Evolutionary conservation across 176 grass and related monocot species (phyloP).

Genomic region (Echinochloa phyllopogon): DNA sequence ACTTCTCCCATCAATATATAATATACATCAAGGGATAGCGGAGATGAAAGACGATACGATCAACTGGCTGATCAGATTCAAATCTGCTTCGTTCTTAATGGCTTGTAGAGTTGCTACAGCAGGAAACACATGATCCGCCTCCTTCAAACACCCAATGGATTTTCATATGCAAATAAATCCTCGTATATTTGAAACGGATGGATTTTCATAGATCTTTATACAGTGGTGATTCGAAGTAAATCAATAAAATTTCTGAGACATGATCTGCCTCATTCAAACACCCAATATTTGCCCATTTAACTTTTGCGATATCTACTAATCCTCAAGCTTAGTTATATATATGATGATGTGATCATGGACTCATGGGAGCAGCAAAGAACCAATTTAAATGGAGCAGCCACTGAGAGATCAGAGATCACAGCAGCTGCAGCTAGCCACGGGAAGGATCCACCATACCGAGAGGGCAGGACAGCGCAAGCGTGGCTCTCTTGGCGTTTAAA

Average conservation of each 20-base stretch:
- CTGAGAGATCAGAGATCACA: not conserved
- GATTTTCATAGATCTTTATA: no score
- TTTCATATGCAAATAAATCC: no score
- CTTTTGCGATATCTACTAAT: not conserved
- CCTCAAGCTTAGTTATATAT: not conserved
- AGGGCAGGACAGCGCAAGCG: slow-evolving; percentile 15
- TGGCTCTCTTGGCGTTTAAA: slow-evolving; percentile 4
- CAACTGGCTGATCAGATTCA: no score
- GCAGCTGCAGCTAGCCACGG: not conserved
- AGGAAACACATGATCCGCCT: no score
- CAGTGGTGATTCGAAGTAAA: not conserved
- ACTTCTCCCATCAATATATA: no score
- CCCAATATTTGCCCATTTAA: not conserved
- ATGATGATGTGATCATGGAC: not conserved
- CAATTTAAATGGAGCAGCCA: not conserved
- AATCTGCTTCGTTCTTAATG: no score
- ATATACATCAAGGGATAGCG: no score
- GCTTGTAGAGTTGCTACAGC: no score
- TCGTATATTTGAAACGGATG: no score
- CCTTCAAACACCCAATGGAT: no score
- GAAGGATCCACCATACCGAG: slow-evolving; percentile 19
- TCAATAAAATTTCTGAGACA: not conserved
- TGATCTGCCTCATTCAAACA: not conserved
- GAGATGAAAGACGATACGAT: no score
- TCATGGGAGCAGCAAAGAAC: not conserved